Evolutionary conservation across 2,329 filamentous ascomycete species (phyloP).

Genomic region (Colletotrichum sp.): DNA sequence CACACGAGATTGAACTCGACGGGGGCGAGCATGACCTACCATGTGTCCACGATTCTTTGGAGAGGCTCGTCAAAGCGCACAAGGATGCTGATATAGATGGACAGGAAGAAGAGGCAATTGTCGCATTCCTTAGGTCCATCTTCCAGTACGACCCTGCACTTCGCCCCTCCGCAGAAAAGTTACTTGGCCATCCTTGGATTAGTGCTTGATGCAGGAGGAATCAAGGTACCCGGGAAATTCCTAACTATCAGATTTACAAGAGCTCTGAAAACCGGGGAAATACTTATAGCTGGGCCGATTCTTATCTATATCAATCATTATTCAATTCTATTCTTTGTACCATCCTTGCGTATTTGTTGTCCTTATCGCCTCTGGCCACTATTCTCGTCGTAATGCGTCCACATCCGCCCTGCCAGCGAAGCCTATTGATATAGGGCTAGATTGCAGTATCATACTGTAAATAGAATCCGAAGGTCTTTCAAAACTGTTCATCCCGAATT

Average conservation of each 20-base stretch:
- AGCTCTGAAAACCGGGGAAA: not conserved
- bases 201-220: not conserved
- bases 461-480: not conserved
- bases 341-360: not conserved
- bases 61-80: not conserved
- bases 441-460: not conserved
- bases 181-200: not conserved
- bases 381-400: not conserved
- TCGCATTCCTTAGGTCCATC: not conserved
- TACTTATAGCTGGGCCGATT: not conserved
- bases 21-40: not conserved
- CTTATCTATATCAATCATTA: not conserved
- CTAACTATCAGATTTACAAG: not conserved
- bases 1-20: not conserved
- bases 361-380: not conserved
- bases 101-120: not conserved
- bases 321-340: not conserved
- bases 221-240: not conserved
- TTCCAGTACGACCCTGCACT: not conserved
- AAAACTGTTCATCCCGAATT: not conserved
- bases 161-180: not conserved
- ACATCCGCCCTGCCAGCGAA: not conserved
- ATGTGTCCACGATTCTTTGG: not conserved
- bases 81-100: not conserved
- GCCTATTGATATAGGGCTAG: not conserved